A percentile compares a stretch with the other conserved stretches of the same genome.
phyloP scores from a whole-genome alignment of 2,329 filamentous ascomycete species.

The Diaporthe ilicicola region DNA sequence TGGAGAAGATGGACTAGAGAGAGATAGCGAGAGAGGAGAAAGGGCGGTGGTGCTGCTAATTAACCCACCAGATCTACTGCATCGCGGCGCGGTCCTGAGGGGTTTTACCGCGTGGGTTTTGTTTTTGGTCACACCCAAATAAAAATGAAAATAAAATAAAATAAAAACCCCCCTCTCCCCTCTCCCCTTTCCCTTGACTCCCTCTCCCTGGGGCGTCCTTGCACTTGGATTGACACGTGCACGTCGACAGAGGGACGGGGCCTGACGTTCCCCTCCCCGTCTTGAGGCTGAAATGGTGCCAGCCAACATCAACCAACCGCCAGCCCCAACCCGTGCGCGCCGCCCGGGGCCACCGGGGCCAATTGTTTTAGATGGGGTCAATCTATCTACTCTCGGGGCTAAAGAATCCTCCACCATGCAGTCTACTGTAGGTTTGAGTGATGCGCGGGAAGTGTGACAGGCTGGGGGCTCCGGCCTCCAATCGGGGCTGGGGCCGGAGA shows the following conservation, averaged over 20 bases:
- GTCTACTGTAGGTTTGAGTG: background rate
- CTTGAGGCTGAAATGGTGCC: conserved; percentile 14
- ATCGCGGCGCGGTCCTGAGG: conserved; percentile 7
- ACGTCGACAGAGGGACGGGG: background rate
- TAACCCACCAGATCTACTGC: conserved; percentile 9
- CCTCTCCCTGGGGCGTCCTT: background rate
- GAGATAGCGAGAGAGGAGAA: background rate
- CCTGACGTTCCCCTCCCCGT: background rate
- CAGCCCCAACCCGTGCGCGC: background rate
- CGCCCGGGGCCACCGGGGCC: background rate
- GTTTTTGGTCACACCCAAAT: background rate
- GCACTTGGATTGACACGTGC: conserved; percentile 6
- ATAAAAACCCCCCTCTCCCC: too few species aligned
- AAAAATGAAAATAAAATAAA: too few species aligned
- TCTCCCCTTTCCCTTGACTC: too few species aligned
- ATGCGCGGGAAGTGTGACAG: background rate
- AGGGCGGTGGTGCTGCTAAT: background rate
- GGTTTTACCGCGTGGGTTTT: background rate
- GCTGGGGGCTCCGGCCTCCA: background rate
- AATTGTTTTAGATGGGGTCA: background rate
- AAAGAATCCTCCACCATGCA: conserved; percentile 9
- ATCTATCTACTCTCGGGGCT: conserved; percentile 2
- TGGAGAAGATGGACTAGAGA: too few species aligned
- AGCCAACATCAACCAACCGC: background rate
- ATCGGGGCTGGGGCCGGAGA: conserved; percentile 9